Base-by-base conservation (phyloP, 805 yeast species). In the Candida tallmaniae region DNA sequence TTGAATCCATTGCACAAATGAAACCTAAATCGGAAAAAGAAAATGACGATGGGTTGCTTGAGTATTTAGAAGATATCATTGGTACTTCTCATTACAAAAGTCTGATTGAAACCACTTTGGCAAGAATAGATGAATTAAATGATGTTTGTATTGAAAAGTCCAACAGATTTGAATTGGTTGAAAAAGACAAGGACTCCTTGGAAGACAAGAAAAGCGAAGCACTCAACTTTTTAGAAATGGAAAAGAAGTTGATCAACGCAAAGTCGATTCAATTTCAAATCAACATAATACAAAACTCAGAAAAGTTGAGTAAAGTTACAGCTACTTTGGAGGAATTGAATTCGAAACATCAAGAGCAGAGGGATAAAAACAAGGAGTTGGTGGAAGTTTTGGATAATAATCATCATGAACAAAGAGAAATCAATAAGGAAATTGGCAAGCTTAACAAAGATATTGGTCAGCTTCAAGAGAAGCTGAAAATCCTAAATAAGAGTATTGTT, bases 1-100 rank as follows among this genome's bases (percentile, higher is more conserved):
- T 93, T 27, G 99, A 93, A 62, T 82, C 89, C 45, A 93, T 93
- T 51, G 97, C 98, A 0, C 97, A 93, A 56, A 94, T 93, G 99
- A 90, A 90, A 54, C 84, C 99, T 8, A 93, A 90, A 52, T 97
- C 97, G 0, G 97, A 93, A 50, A 76, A 70, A 32, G 95, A 86
- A 34, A 78, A 78, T 44, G 97, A 90, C 48, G 97, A 93, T 54
- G 99, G 99, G 0, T 65, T 93, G 18, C 61, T 93, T 25, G 99
- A 94, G 52, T 93, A 93, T 54, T 62, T 93, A 40, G 99, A 93
- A 53, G 98, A 94, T 63, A 90, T 93, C 31, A 93, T 94, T 36
- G 99, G 98, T 4, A 94, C 99, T 0, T 70, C 96, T 1, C 70
- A 73, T 31, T 94, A 89, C 54, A 89, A 93, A 55, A 67, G 70